A percentile compares a stretch with the other conserved stretches of the same genome.
Conservation (phyloP, 2,329 filamentous ascomycete genomes). For the Paraconiothyrium brasiliense region DNA sequence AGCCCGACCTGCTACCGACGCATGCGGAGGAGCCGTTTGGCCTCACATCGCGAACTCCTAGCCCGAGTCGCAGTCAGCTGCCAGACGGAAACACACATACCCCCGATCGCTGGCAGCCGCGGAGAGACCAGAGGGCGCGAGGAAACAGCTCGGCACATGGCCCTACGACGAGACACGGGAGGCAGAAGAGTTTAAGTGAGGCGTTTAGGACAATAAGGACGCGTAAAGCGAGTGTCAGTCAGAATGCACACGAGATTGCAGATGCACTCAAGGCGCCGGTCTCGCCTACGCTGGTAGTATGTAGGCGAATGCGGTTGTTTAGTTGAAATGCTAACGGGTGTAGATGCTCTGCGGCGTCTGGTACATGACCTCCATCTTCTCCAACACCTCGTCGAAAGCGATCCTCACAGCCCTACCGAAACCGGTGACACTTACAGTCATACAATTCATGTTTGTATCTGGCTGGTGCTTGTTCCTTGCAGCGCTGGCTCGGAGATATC, state of each 20-base stretch:
- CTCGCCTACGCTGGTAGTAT: constrained; percentile 86
- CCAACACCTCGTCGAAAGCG: constrained; percentile 97
- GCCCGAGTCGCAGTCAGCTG: constrained; percentile 38
- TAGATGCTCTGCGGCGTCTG: constrained; percentile 87
- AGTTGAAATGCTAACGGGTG: constrained; percentile 35
- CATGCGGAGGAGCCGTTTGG: constrained; percentile 49
- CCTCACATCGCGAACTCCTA: constrained; percentile 44
- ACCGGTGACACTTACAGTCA: constrained; percentile 87
- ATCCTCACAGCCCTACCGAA: constrained; percentile 92
- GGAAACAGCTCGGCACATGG: constrained; percentile 50
- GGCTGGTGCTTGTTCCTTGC: constrained; percentile 85
- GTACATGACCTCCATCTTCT: constrained; percentile 95
- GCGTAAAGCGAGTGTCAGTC: constrained; percentile 84
- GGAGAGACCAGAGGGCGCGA: constrained; percentile 60
- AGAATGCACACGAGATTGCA: constrained; percentile 92
- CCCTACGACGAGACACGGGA: constrained; percentile 61
- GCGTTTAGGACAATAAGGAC: constrained; percentile 85
- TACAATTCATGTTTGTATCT: constrained; percentile 94
- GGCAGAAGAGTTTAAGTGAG: constrained; percentile 88
- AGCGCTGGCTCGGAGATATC: constrained; percentile 77
- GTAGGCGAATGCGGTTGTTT: constrained; percentile 40
- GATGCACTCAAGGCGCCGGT: constrained; percentile 90
- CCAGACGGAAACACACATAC: constrained; percentile 41
- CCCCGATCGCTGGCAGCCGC: constrained; percentile 69
- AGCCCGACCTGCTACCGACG: constrained; percentile 52